Evolutionary conservation across 2,329 filamentous ascomycete species (phyloP), one percentile per base, ranked within the genome.

Genomic region (Verticillium nubilum): DNA sequence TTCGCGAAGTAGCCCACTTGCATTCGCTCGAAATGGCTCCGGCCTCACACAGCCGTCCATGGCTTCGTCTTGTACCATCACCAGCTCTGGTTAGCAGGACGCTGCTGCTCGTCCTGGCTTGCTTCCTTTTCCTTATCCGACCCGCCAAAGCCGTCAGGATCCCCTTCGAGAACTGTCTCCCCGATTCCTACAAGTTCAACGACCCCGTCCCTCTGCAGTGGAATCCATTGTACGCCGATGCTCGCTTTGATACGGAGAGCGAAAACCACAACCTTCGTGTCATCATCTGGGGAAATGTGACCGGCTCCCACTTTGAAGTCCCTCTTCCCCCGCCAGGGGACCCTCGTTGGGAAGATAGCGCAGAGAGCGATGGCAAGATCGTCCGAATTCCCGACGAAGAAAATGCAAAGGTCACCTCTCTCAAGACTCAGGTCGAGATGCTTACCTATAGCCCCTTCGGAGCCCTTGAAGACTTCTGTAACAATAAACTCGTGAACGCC

Each of bases 201-300:
- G 68, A 80, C 9, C 84, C 88, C 15, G 73, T 77, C 35, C 82
- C 82, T 62, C 81, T 98, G 31, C 92, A 97, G 77, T 97, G 94
- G 78, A 80, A 86, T 13, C 93, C 95, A 2, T 73, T 88, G 35
- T 86, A 84, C 66, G 84, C 95, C 60, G 86, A 90, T 67, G 94
- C 91, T 59, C 76, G 77, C 23, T 96, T 96, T 77, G 83, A 91
- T 67, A 80, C 83, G 28, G 72, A 77, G 15, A 76, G 83, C 63
- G 72, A 83, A 4, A 80, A 77, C 56, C 86, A 93, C 69, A 84
- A 81, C 47, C 80, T 99, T 55, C 86, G 84, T 63, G 78, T 97
- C 59, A 95, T 87, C 1, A 83, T 97, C 54, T 98, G 92, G 78
- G 94, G 93, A 57, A 97, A 98, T 73, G 92, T 98, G 29, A 90